Percentiles rank a stretch among this genome's conserved stretches.
phyloP scores from a whole-genome alignment of 164 flowering plant species.

The Macadamia tetraphylla region DNA sequence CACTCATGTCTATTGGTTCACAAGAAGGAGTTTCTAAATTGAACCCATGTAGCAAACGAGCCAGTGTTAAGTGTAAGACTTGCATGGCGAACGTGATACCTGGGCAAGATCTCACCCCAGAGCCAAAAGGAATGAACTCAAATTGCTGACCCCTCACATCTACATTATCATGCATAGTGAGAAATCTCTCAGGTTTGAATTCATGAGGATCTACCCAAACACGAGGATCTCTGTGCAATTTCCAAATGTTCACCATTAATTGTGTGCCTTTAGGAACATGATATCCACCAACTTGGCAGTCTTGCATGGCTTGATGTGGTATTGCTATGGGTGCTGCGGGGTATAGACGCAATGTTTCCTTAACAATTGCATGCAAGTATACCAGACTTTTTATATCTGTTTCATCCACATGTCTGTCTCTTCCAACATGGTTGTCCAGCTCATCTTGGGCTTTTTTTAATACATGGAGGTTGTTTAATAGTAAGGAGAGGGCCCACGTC shows the following conservation, averaged over 20 bases:
- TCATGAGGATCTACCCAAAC: conserved; percentile 11
- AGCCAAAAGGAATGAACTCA: conserved; percentile 15
- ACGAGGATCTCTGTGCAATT: conserved; percentile 9
- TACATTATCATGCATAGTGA: background rate
- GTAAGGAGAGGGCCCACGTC: background rate
- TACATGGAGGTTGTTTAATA: conserved; percentile 3
- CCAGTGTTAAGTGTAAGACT: conserved; percentile 7
- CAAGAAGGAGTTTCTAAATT: background rate
- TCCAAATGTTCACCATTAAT: conserved; percentile 6
- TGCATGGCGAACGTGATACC: conserved; percentile 7
- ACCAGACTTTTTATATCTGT: conserved; percentile 2
- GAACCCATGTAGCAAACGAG: conserved; percentile 14
- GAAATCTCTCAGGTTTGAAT: conserved; percentile 15
- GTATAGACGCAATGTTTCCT: conserved; percentile 13
- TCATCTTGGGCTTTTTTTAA: no score
- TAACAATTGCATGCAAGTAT: conserved; percentile 2
- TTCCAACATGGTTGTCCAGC: background rate
- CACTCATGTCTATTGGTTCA: conserved; percentile 16
- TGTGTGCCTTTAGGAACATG: conserved; percentile 9
- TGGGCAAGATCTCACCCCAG: conserved; percentile 10
- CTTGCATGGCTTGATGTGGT: conserved; percentile 12
- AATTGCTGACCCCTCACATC: conserved; percentile 9
- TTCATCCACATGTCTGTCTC: conserved; percentile 8
- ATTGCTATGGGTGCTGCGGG: conserved; percentile 7
- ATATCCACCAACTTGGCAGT: conserved; percentile 13